A percentile compares a stretch with the other conserved stretches of the same genome.
Evolutionary conservation across 257 asterid genomes (phyloP).

Genomic region (Vinca minor): DNA sequence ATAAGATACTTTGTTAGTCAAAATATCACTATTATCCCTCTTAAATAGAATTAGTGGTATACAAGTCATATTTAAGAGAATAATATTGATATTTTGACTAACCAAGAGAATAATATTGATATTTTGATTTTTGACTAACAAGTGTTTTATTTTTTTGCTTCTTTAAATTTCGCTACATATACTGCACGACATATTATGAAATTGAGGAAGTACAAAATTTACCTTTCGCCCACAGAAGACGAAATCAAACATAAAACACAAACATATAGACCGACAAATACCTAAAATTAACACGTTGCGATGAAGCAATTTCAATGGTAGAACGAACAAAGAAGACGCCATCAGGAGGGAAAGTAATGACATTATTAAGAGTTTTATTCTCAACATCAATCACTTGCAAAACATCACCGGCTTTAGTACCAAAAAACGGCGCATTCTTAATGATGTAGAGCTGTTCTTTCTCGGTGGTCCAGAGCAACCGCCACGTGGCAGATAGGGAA

Average conservation of each 20-base stretch:
- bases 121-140: too few relatives aligned
- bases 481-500: constrained; percentile 71
- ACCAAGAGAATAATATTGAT: too few relatives aligned
- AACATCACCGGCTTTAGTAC: constrained; percentile 78
- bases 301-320: constrained; percentile 54
- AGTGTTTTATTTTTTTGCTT: too few relatives aligned
- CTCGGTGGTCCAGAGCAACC: constrained; percentile 96
- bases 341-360: constrained; percentile 77
- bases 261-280: constrained; percentile 25
- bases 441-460: constrained; percentile 82
- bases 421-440: constrained; percentile 53
- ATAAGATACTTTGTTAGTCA: too few relatives aligned
- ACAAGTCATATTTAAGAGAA: too few relatives aligned
- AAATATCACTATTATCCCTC: too few relatives aligned
- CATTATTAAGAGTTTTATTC: constrained; percentile 51
- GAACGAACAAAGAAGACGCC: constrained; percentile 97
- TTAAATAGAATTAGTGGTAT: too few relatives aligned
- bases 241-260: neutral
- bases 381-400: constrained; percentile 80
- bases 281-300: constrained; percentile 80
- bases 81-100: too few relatives aligned
- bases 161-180: too few relatives aligned
- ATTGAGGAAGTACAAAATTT: too few relatives aligned
- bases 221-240: too few relatives aligned
- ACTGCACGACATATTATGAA: too few relatives aligned